phyloP scores from a whole-genome alignment of 192 early-diverging fungal genomes.

The Obelidium mucronatum region DNA sequence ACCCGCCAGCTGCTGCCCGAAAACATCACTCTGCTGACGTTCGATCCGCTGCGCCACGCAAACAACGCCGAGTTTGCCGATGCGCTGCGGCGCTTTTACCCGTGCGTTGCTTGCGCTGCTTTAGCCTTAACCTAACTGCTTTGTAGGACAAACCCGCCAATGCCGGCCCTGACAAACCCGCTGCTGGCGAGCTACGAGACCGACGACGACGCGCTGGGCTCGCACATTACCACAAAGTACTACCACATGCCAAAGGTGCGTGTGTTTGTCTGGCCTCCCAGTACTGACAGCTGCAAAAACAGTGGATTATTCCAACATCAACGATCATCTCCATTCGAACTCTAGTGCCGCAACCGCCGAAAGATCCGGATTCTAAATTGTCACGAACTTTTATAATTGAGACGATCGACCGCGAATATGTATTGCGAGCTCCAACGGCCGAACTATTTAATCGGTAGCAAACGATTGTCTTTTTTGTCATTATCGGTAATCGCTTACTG shows the following conservation, averaged over 20 bases:
- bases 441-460: conserved; percentile 7
- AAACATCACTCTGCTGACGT: conserved; percentile 33
- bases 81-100: conserved; percentile 27
- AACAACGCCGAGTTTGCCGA: conserved; percentile 27
- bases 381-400: conserved; percentile 47
- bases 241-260: conserved; percentile 50
- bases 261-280: neutral
- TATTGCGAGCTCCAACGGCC: conserved; percentile 45
- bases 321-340: conserved; percentile 39
- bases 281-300: neutral
- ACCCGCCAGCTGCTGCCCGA: conserved; percentile 40
- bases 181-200: conserved; percentile 35
- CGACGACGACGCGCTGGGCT: neutral
- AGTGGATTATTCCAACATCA: conserved; percentile 51
- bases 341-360: conserved; percentile 22
- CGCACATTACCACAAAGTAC: conserved; percentile 29
- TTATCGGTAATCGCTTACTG: neutral
- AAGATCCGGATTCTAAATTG: conserved; percentile 35
- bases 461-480: neutral
- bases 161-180: conserved; percentile 44
- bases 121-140: neutral
- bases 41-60: conserved; percentile 26
- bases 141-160: conserved; percentile 33
- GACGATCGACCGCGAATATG: conserved; percentile 47
- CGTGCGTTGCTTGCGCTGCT: neutral